phyloP scores from a whole-genome alignment of 164 flowering plant genomes.

The Platanus orientalis region DNA sequence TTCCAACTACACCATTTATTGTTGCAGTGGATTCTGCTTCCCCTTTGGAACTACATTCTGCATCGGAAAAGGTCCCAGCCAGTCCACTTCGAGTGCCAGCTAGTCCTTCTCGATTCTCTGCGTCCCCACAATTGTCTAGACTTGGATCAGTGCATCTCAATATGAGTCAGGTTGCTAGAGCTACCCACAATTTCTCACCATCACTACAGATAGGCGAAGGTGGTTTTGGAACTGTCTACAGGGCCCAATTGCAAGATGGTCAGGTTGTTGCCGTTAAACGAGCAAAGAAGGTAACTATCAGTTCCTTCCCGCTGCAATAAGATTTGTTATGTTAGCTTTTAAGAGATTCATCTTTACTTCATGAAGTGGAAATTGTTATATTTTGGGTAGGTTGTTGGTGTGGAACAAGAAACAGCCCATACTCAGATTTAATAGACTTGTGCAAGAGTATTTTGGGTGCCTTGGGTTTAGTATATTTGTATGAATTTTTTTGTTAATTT shows the following conservation, averaged over 20 bases:
- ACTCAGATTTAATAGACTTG: no score
- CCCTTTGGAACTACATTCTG: constrained; percentile 37
- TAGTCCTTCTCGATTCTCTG: constrained; percentile 66
- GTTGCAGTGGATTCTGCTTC: constrained; percentile 61
- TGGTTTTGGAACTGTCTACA: constrained; percentile 89
- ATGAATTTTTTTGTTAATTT: no score
- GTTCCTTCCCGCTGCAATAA: not conserved
- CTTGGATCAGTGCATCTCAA: constrained; percentile 72
- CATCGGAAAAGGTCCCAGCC: constrained; percentile 32
- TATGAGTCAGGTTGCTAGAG: constrained; percentile 61
- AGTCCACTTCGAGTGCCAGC: constrained; percentile 71
- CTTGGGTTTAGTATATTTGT: no score
- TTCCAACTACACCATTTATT: constrained; percentile 2
- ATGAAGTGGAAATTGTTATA: not conserved
- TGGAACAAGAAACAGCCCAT: no score
- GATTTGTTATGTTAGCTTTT: no score
- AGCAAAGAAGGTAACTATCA: constrained; percentile 66
- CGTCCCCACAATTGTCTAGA: constrained; percentile 60
- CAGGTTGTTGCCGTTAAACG: constrained; percentile 86
- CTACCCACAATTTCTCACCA: constrained; percentile 75
- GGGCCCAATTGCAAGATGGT: constrained; percentile 69
- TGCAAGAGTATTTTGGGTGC: no score
- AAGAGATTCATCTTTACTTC: not conserved
- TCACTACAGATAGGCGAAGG: constrained; percentile 75
- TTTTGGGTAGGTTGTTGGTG: not conserved